These are phyloP conservation scores for Colletotrichum zoysiae DNA, from an alignment of 2,329 filamentous ascomycete genomes.

Conservation along the genomic window DNA sequence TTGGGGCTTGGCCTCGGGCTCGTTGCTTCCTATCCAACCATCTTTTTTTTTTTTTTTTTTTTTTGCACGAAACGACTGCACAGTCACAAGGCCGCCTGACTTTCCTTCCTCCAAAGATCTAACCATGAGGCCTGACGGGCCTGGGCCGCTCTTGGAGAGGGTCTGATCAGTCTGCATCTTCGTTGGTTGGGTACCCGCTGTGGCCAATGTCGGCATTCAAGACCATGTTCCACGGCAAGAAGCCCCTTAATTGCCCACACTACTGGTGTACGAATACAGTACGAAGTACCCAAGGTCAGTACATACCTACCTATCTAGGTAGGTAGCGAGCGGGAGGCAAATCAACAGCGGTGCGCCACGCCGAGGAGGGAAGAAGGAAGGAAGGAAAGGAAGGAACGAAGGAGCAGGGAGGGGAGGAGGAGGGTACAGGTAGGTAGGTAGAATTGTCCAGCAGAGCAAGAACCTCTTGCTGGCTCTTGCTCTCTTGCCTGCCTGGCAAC, in stretches of 20 bases:
- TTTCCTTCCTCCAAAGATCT: neutral
- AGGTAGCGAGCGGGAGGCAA: constrained; percentile 11
- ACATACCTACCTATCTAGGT: too few relatives aligned
- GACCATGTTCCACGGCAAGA: constrained; percentile 1
- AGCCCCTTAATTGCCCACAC: neutral
- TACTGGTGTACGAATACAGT: neutral
- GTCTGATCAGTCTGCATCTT: constrained; percentile 17
- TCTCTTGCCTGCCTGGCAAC: neutral
- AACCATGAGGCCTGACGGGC: constrained; percentile 1
- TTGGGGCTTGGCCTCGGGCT: neutral
- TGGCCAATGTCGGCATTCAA: constrained; percentile 15
- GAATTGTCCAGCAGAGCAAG: neutral
- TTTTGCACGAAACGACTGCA: constrained; percentile 24
- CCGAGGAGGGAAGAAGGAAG: neutral
- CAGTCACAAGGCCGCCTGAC: constrained; percentile 19
- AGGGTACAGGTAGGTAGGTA: neutral
- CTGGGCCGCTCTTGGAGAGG: neutral
- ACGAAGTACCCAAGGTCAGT: too few relatives aligned
- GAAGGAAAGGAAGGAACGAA: neutral
- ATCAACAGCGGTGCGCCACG: neutral
- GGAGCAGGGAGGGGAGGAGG: neutral
- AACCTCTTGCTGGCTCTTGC: neutral
- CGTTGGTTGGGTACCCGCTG: constrained; percentile 5
- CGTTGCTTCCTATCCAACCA: neutral
- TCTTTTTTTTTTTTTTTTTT: too few relatives aligned